Evolutionary conservation across 805 yeast species (phyloP), one percentile per base, ranked within the genome.

Genomic region (Kuraishia cidri): DNA sequence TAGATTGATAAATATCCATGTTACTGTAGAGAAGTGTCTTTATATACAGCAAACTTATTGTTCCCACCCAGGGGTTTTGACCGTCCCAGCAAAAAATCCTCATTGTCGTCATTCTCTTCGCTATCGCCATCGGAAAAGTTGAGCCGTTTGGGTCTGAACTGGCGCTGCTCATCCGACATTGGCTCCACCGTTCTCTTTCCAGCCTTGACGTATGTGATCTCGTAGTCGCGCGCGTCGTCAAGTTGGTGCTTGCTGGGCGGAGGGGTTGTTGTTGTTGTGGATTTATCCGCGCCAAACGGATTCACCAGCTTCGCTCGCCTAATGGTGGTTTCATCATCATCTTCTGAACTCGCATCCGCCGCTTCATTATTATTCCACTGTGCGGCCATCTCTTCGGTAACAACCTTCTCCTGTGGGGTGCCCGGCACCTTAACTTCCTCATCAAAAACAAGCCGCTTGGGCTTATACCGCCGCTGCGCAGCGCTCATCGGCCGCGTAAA

Each of bases 141-240:
- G 25, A 66, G 43, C 29, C 45, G 50, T 33, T 50, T 62, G 0
- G 74, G 73, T 43, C 56, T 60, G 26, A 64, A 48, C 5, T 44
- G 44, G 29, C 49, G 44, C 30, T 64, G 60, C 8, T 38, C 40
- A 11, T 50, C 52, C 15, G 56, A 48, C 26, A 65, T 39, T 21
- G 44, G 41, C 29, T 47, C 44, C 7, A 52, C 44, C 5, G 50
- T 45, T 17, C 51, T 52, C 35, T 64, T 51, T 3, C 72, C 72
- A 1, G 69, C 64, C 33, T 56, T 57, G 22, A 64, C 41, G 37
- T 56, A 45, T 38, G 67, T 72, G 32, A 61, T 48, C 31, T 60
- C 20, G n/a, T n/a, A n/a, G 32, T 35, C 10, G 22, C 21, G 11
- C 15, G 10, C 24, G 16, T 17, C 16, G 4, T 17, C 16, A 21